Evolutionary conservation across 495 filamentous ascomycete species (phyloP), one percentile per base, ranked within the genome.

Genomic region (Astrothelium subdiscretum): DNA sequence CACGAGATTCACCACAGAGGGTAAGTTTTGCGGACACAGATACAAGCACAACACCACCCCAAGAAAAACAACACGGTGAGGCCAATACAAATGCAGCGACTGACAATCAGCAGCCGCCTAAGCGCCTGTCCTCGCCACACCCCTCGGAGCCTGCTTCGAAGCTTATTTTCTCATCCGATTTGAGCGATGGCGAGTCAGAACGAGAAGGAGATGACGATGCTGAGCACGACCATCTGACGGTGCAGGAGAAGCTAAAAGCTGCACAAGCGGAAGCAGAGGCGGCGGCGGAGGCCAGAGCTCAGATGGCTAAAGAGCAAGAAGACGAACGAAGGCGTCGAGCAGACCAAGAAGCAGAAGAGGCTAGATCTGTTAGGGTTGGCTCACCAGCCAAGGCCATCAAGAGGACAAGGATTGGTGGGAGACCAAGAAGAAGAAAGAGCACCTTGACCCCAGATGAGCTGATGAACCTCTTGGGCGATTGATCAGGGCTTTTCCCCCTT

Each of bases 401-500:
- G 63, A 74, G 71, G 68, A 75, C 73, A 60, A 61, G 67, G 60
- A 72, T 76, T 62, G 59, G 63, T 26, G 74, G 74, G 15, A 62
- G 74, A 31, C 70, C 74, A 58, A 73, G 63, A 66, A 69, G 70
- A 63, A 69, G 71, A 63, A 70, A 76, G 70, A 75, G 73, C 62
- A 76, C 74, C 59, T 63, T 76, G 61, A 76, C 63, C 60, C 72
- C 73, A 31, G 74, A 73, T 48, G 74, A 76, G 68, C 61, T 76
- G 67, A 65, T 73, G 67, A 62, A 20, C 20, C 48, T 54, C 24
- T 54, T 54, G 48, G 48, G 48, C 3, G 48, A 54, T 29, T 54
- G 48, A 54, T 54, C 43, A 15, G 35, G 35, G 35, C 15, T 38
- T 38, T 38, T 38, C n/a, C n/a, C n/a, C n/a, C n/a, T n/a, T n/a